Evolutionary conservation across 345 rosid species (phyloP).

Genomic region (Salix purpurea): DNA sequence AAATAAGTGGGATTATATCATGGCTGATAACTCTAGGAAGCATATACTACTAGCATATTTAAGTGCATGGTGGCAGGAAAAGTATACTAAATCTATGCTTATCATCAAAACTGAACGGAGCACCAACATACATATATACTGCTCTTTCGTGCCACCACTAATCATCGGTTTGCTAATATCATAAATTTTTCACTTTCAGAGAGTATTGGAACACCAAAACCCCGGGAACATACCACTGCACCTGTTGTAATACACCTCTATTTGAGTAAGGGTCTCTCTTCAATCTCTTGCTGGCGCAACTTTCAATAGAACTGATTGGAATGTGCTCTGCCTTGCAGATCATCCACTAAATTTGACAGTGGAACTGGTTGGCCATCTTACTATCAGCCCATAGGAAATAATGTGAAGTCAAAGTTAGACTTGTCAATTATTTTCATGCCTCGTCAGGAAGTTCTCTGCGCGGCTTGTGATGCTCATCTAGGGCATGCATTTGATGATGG

Average conservation of each 20-base stretch:
- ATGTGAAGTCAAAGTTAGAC: constrained; percentile 69
- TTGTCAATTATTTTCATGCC: constrained; percentile 87
- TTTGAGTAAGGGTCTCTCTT: constrained; percentile 51
- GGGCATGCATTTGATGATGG: constrained; percentile 91
- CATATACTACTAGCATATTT: too few relatives aligned
- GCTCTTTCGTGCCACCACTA: too few relatives aligned
- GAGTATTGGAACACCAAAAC: constrained; percentile 85
- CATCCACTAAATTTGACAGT: constrained; percentile 88
- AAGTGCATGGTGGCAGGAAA: too few relatives aligned
- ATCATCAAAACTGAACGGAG: too few relatives aligned
- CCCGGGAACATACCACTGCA: constrained; percentile 74
- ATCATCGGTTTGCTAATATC: background rate
- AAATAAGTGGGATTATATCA: too few relatives aligned
- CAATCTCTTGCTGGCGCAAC: background rate
- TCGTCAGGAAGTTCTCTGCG: constrained; percentile 71
- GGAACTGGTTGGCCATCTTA: constrained; percentile 99
- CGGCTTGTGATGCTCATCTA: constrained; percentile 70
- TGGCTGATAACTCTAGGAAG: too few relatives aligned
- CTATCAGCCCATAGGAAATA: constrained; percentile 62
- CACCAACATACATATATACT: too few relatives aligned
- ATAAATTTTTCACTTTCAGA: constrained; percentile 27
- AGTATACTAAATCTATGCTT: too few relatives aligned
- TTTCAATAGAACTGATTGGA: background rate
- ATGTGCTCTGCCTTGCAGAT: constrained; percentile 36
- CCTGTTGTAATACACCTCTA: constrained; percentile 76